These are phyloP conservation scores for Macrolepiota fuliginosa DNA, from an alignment of 768 basidiomycete species.

Conservation along the genomic window DNA sequence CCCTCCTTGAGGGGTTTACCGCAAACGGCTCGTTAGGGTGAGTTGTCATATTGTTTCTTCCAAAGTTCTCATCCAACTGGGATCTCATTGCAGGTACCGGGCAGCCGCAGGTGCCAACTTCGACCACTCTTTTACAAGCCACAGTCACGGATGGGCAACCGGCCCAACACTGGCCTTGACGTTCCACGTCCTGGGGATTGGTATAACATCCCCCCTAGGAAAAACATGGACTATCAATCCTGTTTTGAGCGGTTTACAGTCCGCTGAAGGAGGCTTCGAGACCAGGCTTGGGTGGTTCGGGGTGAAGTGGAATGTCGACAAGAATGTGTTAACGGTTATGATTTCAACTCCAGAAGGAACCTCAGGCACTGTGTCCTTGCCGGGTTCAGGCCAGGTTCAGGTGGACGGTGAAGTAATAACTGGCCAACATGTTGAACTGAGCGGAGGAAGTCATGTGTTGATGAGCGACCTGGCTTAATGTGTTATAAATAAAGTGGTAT, in stretches of 20 bases:
- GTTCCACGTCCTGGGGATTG: slow-evolving; percentile 54
- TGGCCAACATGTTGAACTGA: neutral
- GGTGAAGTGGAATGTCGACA: slow-evolving; percentile 36
- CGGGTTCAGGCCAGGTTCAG: slow-evolving; percentile 2
- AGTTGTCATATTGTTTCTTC: slow-evolving; percentile 11
- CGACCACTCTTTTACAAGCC: slow-evolving; percentile 55
- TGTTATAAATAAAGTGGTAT: too few relatives aligned
- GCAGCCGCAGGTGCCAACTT: slow-evolving; percentile 51
- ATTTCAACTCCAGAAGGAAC: slow-evolving; percentile 6
- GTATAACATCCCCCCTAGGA: slow-evolving; percentile 44
- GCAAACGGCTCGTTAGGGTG: slow-evolving; percentile 54
- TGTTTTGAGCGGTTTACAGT: slow-evolving; percentile 33
- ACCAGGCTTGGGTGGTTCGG: slow-evolving; percentile 52
- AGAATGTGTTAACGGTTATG: neutral
- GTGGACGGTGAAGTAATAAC: neutral
- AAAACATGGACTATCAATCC: slow-evolving; percentile 45
- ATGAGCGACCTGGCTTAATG: too few relatives aligned
- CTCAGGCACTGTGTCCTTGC: slow-evolving; percentile 6
- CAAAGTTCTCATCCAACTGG: neutral
- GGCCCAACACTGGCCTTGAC: slow-evolving; percentile 57
- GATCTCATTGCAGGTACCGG: slow-evolving; percentile 35
- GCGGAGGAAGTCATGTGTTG: too few relatives aligned
- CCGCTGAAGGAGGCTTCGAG: slow-evolving; percentile 50
- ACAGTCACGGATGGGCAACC: slow-evolving; percentile 58
- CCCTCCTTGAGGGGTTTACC: slow-evolving; percentile 56